Evolutionary conservation across 2,329 filamentous ascomycete genomes (phyloP), one percentile per base, ranked within the genome.

Genomic region (Botrytis tulipae): DNA sequence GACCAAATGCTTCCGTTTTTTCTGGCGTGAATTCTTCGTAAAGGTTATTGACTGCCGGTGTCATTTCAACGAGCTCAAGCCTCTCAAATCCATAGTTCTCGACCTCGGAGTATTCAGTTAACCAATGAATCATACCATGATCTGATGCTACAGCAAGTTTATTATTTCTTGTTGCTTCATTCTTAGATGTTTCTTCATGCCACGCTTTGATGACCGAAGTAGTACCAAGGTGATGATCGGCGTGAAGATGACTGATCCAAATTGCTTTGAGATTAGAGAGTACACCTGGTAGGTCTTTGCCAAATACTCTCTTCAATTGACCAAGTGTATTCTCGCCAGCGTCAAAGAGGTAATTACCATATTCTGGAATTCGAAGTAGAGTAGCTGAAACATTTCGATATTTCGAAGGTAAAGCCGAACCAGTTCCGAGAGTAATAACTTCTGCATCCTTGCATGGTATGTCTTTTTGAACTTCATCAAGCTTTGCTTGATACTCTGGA

Each of bases 371-470:
- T 22, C 93, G 89, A 62, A 99, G 84, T 7, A 99, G 85, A 0
- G 95, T 98, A 2, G 91, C 90, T 18, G 95, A 97, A 32, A 99
- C 96, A 81, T 98, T 99, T 78, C 96, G 92, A 82, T 98, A 96
- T 81, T 97, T 97, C 48, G 94, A 97, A 2, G 96, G 96, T 25
- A 92, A 81, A 0, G 95, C 93, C 4, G 95, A 98, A 14, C 96
- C 96, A 4, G 96, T 99, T 9, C 96, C 96, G 0, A 99, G 87
- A 1, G 94, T 90, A 57, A 95, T 91, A 67, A 99, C 89, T 82
- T 98, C 94, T 0, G 91, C 89, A 78, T 98, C 91, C 48, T 88
- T 87, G 76, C 89, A 89, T 3, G 92, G 92, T 3, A 97, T 88
- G 75, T 90, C 88, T n/a, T 86, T 83, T 76, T 91, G 89, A 20